Evolutionary conservation across 106 monocot genomes (phyloP), one percentile per base, ranked within the genome.

Genomic region (Acorus gramineus): DNA sequence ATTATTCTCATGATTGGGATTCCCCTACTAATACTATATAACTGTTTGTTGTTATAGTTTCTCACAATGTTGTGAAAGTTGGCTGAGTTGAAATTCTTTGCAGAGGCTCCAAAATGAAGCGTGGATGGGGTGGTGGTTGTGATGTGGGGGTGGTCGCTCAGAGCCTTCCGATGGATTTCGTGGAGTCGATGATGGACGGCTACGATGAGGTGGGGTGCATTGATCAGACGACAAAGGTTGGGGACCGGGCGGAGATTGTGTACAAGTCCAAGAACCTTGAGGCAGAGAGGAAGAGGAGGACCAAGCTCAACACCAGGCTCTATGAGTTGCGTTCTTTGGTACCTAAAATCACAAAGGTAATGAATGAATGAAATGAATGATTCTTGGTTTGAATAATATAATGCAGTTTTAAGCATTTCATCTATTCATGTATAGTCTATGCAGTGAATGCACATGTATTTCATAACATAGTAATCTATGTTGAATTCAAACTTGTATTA

Each of bases 191-290:
- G 44, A 60, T 87, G 2, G 74, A 80, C n/a, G 42, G 47, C 50
- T 64, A 10, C 42, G 76, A 58, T n/a, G 74, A 44, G 2, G 60
- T 9, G 7, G 44, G n/a, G 2, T 47, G 63, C 10, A 59, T 2
- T 1, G 52, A 49, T 8, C 42, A 11, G 14, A 47, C 4, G 44
- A 52, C 8, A 14, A 47, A 46, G 64, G 67, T 28, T 28, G 28
- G 28, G 28, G 28, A 55, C 59, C 14, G 12, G 44, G 44, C 14
- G 42, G 74, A 67, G 69, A 55, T 3, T 48, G 56, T 2, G 52
- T 89, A 51, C 66, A 90, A 95, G 67, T 95, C 94, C 1, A 95
- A 95, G 75, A 95, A 95, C 66, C 78, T 95, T 7, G 80, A 82
- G 12, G 89, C 94, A 1, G 94, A 95, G 74, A 78, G 95, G 74